Conservation (phyloP, 805 yeast species). For the Saturnispora sanitii region DNA sequence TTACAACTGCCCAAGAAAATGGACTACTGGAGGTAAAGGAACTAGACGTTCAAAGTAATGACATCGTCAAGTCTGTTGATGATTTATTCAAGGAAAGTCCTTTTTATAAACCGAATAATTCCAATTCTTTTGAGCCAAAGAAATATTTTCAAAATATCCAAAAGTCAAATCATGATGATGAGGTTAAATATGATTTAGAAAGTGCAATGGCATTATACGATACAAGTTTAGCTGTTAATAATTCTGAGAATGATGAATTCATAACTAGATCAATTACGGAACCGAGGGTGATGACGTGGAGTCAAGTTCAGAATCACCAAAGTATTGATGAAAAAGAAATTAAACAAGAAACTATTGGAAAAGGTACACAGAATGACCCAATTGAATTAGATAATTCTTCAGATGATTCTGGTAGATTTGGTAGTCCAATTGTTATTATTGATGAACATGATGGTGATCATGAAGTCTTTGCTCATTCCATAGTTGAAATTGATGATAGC, state of each 20-base stretch:
- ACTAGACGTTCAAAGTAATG: not conserved
- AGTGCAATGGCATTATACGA: conserved; percentile 6
- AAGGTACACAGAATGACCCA: conserved; percentile 10
- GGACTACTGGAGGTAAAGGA: not conserved
- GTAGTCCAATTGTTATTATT: not conserved
- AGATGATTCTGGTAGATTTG: not conserved
- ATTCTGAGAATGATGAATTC: not conserved
- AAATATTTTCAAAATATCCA: not conserved
- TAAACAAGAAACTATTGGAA: not conserved
- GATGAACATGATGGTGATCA: not conserved
- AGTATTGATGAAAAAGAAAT: conserved; percentile 4
- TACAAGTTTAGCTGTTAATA: conserved; percentile 5
- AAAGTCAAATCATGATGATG: not conserved
- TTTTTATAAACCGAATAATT: not conserved
- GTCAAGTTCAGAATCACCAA: conserved; percentile 5
- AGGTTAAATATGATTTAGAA: not conserved
- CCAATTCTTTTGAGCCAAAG: not conserved
- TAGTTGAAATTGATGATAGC: not conserved
- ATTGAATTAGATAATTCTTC: conserved; percentile 6
- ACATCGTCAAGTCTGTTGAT: not conserved
- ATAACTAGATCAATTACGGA: not conserved
- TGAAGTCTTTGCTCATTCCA: not conserved
- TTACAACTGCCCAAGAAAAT: not conserved
- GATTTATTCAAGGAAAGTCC: conserved; percentile 4
- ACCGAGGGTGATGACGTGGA: not conserved